Base-by-base conservation (phyloP, 192 early-diverging fungal species). In the Podila verticillata region DNA sequence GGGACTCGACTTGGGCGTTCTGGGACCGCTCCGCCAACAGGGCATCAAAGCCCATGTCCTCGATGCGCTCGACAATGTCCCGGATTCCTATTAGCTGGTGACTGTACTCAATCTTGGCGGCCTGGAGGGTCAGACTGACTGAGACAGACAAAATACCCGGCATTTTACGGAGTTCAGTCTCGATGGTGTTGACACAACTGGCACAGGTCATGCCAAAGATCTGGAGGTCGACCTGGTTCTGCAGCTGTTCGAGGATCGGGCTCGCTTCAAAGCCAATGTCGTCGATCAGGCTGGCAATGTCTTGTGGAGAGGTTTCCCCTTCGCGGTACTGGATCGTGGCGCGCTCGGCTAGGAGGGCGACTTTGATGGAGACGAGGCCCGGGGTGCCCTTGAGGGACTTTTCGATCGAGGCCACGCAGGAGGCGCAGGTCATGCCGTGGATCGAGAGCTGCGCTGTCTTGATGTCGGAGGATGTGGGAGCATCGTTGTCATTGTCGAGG, bases 171-270 rank as follows among this genome's bases (percentile, higher is more conserved):
- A 95, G 73, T 32, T 84, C 87, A 2, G 91, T 89, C 72, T 97
- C 95, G 57, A 99, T 92, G 30, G 88, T 85, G 7, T 88, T 88
- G 36, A 92, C 93, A 69, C 95, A 96, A 58, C 88, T 90, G 17
- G 91, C 91, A 63, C 94, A 95, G 17, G 93, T 93, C 96, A 99
- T 97, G n/a, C 96, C 96, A 66, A 91, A 96, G n/a, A 99, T 90
- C 61, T 92, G 87, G n/a, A 99, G 86, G 61, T 89, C 87, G 2
- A 92, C 84, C 1, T 72, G 82, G 28, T 87, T 88, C 39, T 89
- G 57, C 29, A 66, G 72, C 20, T 84, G 83, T 3, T 84, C 86
- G 10, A 81, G 80, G 26, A 95, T 73, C 5, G 86, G 74, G 17
- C 83, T 63, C 3, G 96, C 93, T 39, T 90, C 87, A 59, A 95